A percentile compares a stretch with the other conserved stretches of the same genome.
Evolutionary conservation across 768 basidiomycete species (phyloP).

Genomic region (Kwoniella shandongensis): DNA sequence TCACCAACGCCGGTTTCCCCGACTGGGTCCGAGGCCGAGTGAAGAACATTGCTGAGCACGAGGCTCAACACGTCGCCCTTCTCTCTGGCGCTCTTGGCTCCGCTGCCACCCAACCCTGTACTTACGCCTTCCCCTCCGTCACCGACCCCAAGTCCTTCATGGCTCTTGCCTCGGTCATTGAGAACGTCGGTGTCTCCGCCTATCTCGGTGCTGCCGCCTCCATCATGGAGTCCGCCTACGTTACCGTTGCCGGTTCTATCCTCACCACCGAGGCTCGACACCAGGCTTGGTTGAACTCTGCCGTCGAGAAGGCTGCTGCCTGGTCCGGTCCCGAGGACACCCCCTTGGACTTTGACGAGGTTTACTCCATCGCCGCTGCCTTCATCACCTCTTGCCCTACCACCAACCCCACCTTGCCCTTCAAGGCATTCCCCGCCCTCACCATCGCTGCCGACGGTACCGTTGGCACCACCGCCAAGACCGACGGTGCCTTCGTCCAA

Average conservation of each 20-base stretch:
- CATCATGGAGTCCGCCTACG: constrained; percentile 54
- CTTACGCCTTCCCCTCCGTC: constrained; percentile 62
- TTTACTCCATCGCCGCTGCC: constrained; percentile 57
- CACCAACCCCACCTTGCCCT: constrained; percentile 60
- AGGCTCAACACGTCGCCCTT: constrained; percentile 61
- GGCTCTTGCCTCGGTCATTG: constrained; percentile 59
- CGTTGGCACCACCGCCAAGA: constrained; percentile 44
- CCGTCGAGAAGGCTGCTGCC: constrained; percentile 58
- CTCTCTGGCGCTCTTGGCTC: constrained; percentile 58
- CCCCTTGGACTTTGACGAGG: constrained; percentile 56
- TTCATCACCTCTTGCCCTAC: constrained; percentile 63
- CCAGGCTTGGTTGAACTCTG: constrained; percentile 63
- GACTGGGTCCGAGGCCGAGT: constrained; percentile 56
- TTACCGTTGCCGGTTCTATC: constrained; percentile 63
- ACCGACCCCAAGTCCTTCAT: constrained; percentile 59
- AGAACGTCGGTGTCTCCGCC: constrained; percentile 62
- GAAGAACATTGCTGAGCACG: constrained; percentile 61
- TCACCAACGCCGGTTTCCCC: constrained; percentile 55
- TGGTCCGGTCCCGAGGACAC: constrained; percentile 67
- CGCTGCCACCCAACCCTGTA: constrained; percentile 60
- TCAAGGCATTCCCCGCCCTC: constrained; percentile 61
- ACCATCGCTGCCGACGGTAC: constrained; percentile 40
- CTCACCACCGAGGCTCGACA: constrained; percentile 66
- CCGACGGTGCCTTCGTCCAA: constrained; percentile 54
- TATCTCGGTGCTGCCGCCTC: constrained; percentile 62